A percentile compares a stretch with the other conserved stretches of the same genome.
Evolutionary conservation across 2,329 filamentous ascomycete genomes (phyloP).

Genomic region (Aspergillus sp.): DNA sequence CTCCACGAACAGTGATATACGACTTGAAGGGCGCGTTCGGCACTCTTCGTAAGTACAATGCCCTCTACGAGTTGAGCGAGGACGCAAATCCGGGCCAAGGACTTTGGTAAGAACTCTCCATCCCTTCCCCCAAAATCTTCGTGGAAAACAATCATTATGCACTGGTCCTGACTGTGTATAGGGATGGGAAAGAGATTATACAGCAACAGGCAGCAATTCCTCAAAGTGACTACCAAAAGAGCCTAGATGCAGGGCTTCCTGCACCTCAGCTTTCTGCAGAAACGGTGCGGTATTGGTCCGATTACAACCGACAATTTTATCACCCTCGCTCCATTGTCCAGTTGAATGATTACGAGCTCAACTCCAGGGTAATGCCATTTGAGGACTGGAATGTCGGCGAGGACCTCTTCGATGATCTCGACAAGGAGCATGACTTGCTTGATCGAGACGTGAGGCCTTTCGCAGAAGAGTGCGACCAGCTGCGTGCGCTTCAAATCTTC

Average conservation of each 20-base stretch:
- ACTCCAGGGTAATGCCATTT: conserved; percentile 77
- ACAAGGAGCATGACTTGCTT: conserved; percentile 79
- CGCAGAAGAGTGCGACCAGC: conserved; percentile 86
- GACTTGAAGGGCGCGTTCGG: conserved; percentile 94
- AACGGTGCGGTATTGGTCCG: conserved; percentile 91
- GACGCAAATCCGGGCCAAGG: conserved; percentile 36
- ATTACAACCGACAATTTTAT: conserved; percentile 90
- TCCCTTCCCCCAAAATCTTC: not conserved
- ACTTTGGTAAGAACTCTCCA: conserved; percentile 42
- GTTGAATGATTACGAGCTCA: conserved; percentile 81
- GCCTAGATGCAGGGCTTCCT: conserved; percentile 68
- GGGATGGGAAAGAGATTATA: conserved; percentile 66
- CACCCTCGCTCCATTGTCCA: conserved; percentile 86
- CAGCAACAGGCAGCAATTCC: conserved; percentile 68
- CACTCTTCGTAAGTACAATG: conserved; percentile 80
- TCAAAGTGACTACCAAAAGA: conserved; percentile 73
- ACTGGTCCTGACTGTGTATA: conserved; percentile 28
- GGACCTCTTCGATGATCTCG: conserved; percentile 70
- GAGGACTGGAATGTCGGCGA: conserved; percentile 72
- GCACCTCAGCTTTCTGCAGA: conserved; percentile 65
- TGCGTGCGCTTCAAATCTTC: conserved; percentile 83
- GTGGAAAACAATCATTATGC: not conserved
- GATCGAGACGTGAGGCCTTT: conserved; percentile 90
- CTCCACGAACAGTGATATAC: conserved; percentile 87
- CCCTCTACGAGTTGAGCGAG: conserved; percentile 69